Conservation (phyloP, 2,329 filamentous ascomycete genomes). For the Colletotrichum liaoningense region DNA sequence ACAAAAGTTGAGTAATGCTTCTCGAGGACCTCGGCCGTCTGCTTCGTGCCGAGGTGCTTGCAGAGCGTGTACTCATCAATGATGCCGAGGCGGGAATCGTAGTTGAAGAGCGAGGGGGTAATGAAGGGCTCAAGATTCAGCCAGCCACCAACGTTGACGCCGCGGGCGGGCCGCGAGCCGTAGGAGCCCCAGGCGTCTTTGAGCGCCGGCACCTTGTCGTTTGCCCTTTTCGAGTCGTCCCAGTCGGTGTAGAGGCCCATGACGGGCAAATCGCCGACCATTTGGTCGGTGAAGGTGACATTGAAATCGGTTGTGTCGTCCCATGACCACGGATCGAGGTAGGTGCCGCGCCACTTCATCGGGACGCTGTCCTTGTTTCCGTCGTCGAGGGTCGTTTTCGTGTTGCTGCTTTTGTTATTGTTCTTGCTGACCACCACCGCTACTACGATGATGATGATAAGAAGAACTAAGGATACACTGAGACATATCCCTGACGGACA, state of each 20-base stretch:
- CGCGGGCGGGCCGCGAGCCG: conserved; percentile 81
- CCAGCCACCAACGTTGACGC: conserved; percentile 96
- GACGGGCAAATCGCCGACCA: conserved; percentile 86
- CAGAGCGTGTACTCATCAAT: conserved; percentile 91
- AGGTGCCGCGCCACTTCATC: conserved; percentile 75
- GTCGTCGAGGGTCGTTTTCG: conserved; percentile 57
- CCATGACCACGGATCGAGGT: conserved; percentile 92
- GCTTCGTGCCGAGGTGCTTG: conserved; percentile 73
- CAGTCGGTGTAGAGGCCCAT: conserved; percentile 90
- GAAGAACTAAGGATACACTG: conserved; percentile 62
- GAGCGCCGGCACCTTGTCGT: conserved; percentile 82
- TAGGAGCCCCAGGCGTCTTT: conserved; percentile 83
- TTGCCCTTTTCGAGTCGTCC: conserved; percentile 85
- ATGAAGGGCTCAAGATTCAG: conserved; percentile 95
- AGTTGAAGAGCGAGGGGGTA: conserved; percentile 87
- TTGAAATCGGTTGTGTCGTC: conserved; percentile 92
- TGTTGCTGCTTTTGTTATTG: conserved; percentile 48
- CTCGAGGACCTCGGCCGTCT: conserved; percentile 78
- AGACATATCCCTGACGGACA: conserved; percentile 65
- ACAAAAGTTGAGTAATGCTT: conserved; percentile 93
- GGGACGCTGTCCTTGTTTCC: conserved; percentile 70
- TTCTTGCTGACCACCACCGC: conserved; percentile 76
- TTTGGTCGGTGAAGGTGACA: conserved; percentile 88
- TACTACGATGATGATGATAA: conserved; percentile 76
- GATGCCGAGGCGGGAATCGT: conserved; percentile 72